Base-by-base conservation (phyloP, 768 basidiomycete species). In the Sporobolomyces pararoseus region DNA sequence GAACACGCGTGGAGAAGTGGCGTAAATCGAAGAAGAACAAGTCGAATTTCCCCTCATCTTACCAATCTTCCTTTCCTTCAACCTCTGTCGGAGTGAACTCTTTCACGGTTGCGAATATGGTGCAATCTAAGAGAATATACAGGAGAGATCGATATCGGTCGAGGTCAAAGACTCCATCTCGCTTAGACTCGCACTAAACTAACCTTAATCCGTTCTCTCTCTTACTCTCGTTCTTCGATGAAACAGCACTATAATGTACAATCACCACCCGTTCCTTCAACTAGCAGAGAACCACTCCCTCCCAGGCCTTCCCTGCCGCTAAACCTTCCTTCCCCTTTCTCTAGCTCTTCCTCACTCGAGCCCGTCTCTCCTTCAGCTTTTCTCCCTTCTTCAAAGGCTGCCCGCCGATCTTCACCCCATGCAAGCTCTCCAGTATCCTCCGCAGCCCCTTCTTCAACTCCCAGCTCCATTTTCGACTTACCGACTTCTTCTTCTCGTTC, bases 381-480 rank as follows among this genome's bases (percentile, higher is more conserved):
- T 46, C 46, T 61, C 21, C 59, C 59, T n/a, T 12, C 59, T 21
- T 32, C 59, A 2, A 32, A 32, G 23, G 23, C 46, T 6, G 44
- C 59, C 21, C 27, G 59, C 2, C 59, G 50, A 34, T 17, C 27
- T 31, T 47, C 42, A 12, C 44, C 58, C 21, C 39, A 10, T 14
- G 12, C n/a, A 4, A 44, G 27, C 58, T 47, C 57, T 9, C 57
- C 63, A 14, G 14, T n/a, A 4, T 65, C 63, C 7, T 47, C 57
- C n/a, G 58, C 25, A 34, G 46, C 63, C 0, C 27, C 52, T 5
- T 65, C 68, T 21, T 69, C 63, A 23, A 7, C 17, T 34, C 49
- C 17, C 34, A 61, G 58, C 51, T 69, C 62, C 31, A 60, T 60
- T 58, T 63, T 65, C 29, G 61, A 65, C 29, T 47, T 31, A 4